Base-by-base conservation (phyloP, 768 basidiomycete species). In the Boletus rubroflammeus region DNA sequence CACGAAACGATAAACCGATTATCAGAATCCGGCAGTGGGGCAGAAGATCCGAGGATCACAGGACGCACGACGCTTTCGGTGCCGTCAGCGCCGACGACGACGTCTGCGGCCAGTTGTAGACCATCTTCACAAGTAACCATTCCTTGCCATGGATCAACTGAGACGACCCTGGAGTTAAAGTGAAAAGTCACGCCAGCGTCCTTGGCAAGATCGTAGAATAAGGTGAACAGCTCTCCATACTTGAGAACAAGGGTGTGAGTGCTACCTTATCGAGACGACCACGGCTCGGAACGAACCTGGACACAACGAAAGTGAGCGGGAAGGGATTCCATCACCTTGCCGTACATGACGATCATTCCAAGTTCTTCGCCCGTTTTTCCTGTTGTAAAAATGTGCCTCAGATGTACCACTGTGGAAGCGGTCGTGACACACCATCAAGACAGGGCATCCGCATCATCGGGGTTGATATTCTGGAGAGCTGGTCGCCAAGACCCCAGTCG, bases 1-100 rank as follows among this genome's bases (percentile, higher is more conserved):
- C 41, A 64, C 66, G 34, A 56, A 21, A 67, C 45, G 6, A 53
- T 58, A 26, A 55, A 47, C 1, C 59, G 46, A 26, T 55, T 55
- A 9, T 67, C 65, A 34, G 15, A 21, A 15, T 63, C 61, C 15
- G 61, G 50, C 0, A 23, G 19, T 7, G 51, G 61, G 0, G 44
- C 19, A 13, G n/a, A 50, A 1, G 56, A 11, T 1, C 67, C 66
- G 2, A 67, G 67, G 21, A 75, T 61, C 5, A 80, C 62, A 6
- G 71, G 58, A 9, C 66, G 65, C 9, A 76, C 70, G 32, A 77
- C 38, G 21, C 81, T 83, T 31, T 70, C 62, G n/a, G 73, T 73
- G 9, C 85, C 84, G 64, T 86, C 85, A 3, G 85, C 85, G 11
- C 81, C 84, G 5, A 86, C 72, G 38, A 86, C 66, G 25, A 85